These are phyloP conservation scores for Tilletia caries DNA, from an alignment of 1,284 basidiomycete genomes.

Conservation along the genomic window DNA sequence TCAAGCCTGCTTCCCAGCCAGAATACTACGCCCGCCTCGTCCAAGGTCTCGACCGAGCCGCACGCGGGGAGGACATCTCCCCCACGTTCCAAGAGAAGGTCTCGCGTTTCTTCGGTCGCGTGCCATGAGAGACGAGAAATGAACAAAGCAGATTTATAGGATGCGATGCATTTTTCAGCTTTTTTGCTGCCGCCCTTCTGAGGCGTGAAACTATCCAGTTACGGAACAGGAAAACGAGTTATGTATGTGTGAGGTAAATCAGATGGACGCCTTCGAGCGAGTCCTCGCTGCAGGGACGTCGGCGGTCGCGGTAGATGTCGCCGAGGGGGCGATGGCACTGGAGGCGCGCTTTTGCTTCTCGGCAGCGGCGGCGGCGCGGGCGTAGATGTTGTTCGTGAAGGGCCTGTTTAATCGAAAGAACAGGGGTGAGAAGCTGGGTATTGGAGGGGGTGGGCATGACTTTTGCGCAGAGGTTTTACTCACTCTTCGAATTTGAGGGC, in stretches of 20 bases:
- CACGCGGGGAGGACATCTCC: conserved; percentile 29
- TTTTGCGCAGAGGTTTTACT: conserved; percentile 1
- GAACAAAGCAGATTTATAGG: neutral
- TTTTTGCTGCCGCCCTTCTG: too few relatives aligned
- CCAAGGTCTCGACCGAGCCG: conserved; percentile 29
- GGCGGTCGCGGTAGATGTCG: neutral
- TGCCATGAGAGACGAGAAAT: neutral
- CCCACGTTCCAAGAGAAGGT: conserved; percentile 27
- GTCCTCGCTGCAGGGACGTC: neutral
- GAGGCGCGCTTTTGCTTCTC: conserved; percentile 17
- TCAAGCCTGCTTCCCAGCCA: conserved; percentile 38
- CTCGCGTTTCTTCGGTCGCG: conserved; percentile 35
- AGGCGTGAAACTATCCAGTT: too few relatives aligned
- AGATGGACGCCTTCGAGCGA: neutral
- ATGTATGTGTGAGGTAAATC: too few relatives aligned
- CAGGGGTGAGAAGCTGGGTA: neutral
- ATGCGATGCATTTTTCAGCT: neutral
- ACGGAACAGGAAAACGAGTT: too few relatives aligned
- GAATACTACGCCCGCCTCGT: conserved; percentile 41
- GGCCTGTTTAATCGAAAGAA: conserved; percentile 23
- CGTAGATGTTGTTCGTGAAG: conserved; percentile 50
- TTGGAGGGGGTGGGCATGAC: neutral
- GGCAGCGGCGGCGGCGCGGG: conserved; percentile 37
- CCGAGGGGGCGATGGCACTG: neutral
- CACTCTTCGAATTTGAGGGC: conserved; percentile 48